phyloP scores from a whole-genome alignment of 2,329 filamentous ascomycete genomes.

The Fusarium sp. region DNA sequence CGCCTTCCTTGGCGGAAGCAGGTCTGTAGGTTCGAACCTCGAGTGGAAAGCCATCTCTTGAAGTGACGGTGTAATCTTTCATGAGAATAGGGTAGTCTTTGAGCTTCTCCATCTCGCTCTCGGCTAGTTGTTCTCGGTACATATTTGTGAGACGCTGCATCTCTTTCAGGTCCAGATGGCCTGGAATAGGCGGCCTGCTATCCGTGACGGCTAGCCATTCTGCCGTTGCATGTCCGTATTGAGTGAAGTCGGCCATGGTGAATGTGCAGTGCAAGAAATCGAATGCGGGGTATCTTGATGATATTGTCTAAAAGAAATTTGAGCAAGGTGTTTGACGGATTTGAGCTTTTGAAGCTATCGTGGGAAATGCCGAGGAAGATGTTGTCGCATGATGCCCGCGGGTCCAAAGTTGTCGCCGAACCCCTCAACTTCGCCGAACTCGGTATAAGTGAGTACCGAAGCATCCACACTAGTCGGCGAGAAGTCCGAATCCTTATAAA shows the following conservation, averaged over 20 bases:
- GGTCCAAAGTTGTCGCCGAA: background rate
- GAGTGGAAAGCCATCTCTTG: conserved; percentile 26
- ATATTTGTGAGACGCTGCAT: conserved; percentile 22
- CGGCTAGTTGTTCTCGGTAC: conserved; percentile 17
- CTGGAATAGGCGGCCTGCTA: conserved; percentile 6
- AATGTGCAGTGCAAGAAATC: background rate
- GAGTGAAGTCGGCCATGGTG: conserved; percentile 43
- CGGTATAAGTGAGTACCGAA: conserved; percentile 2
- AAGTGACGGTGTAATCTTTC: conserved; percentile 43
- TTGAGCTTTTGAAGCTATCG: conserved; percentile 3
- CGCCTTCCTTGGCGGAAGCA: conserved; percentile 36
- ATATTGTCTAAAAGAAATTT: background rate
- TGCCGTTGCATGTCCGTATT: conserved; percentile 52
- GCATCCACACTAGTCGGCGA: background rate
- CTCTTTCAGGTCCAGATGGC: conserved; percentile 16
- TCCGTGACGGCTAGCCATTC: conserved; percentile 54
- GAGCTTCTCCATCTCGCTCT: conserved; percentile 9
- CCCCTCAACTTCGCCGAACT: conserved; percentile 11
- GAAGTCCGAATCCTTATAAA: background rate
- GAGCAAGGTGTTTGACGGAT: fast-evolving
- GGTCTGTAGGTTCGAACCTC: conserved; percentile 39
- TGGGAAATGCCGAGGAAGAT: background rate
- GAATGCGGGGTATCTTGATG: background rate
- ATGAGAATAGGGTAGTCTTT: conserved; percentile 39
- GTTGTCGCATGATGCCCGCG: background rate